Evolutionary conservation across 352 stramenopile species (phyloP).

Genomic region (Phytophthora sojae): DNA sequence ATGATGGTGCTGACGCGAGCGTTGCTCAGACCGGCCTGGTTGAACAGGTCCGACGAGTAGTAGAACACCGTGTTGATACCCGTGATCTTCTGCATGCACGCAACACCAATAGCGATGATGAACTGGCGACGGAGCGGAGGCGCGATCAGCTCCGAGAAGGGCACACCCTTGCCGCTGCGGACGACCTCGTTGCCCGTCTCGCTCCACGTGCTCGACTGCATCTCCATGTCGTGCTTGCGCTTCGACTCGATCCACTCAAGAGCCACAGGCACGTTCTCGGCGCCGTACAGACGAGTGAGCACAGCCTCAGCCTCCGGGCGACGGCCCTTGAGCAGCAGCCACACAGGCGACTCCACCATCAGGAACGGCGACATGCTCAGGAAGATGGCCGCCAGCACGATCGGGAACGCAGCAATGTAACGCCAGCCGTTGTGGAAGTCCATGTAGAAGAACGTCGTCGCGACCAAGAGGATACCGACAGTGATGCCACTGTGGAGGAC

Average conservation of each 20-base stretch:
- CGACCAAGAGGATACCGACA: constrained; percentile 53
- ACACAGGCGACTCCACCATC: constrained; percentile 64
- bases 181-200: constrained; percentile 40
- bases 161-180: constrained; percentile 38
- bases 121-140: constrained; percentile 40
- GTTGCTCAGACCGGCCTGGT: constrained; percentile 41
- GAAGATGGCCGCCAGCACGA: constrained; percentile 57
- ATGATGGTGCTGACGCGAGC: constrained; percentile 42
- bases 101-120: constrained; percentile 47
- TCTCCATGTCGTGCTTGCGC: constrained; percentile 40
- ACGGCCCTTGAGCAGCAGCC: constrained; percentile 52
- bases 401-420: constrained; percentile 65
- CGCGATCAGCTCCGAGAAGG: constrained; percentile 39
- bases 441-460: constrained; percentile 61
- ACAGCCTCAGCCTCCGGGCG: constrained; percentile 40
- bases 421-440: constrained; percentile 63
- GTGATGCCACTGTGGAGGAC: constrained; percentile 51
- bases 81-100: constrained; percentile 52
- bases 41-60: constrained; percentile 63
- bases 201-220: constrained; percentile 39
- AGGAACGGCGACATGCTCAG: constrained; percentile 48
- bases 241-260: constrained; percentile 53
- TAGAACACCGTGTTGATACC: constrained; percentile 67
- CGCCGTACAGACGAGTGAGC: constrained; percentile 45
- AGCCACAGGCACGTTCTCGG: constrained; percentile 44